A percentile compares a stretch with the other conserved stretches of the same genome.
These are phyloP conservation scores for Apiospora phragmitis DNA, from an alignment of 2,329 filamentous ascomycete species.

Conservation along the genomic window DNA sequence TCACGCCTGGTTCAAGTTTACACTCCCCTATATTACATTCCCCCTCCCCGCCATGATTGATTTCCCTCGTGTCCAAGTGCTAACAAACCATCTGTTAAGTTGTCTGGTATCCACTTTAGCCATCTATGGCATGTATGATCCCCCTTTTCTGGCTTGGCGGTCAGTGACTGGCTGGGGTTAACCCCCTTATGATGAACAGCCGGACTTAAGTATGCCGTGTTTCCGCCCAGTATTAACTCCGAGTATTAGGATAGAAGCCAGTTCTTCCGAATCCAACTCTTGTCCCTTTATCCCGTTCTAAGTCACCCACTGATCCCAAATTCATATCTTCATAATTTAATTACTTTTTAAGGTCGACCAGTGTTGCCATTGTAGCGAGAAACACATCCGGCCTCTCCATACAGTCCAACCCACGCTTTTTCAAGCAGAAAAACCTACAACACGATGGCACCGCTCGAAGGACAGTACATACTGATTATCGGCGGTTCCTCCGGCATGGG, in stretches of 20 bases:
- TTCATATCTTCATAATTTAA: too few relatives aligned
- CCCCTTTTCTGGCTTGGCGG: too few relatives aligned
- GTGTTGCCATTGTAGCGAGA: neutral
- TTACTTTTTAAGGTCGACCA: neutral
- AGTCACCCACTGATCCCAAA: neutral
- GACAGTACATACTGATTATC: slow-evolving; percentile 53
- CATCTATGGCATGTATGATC: too few relatives aligned
- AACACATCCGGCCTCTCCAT: neutral
- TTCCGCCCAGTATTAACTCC: neutral
- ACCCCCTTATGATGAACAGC: neutral
- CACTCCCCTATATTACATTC: too few relatives aligned
- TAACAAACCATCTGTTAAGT: too few relatives aligned
- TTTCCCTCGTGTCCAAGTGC: too few relatives aligned
- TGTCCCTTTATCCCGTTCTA: neutral
- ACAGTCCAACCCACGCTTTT: neutral
- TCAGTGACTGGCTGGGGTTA: neutral
- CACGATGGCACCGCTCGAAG: slow-evolving; percentile 25
- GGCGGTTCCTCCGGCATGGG: slow-evolving; percentile 67
- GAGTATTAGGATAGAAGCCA: neutral
- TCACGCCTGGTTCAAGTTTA: too few relatives aligned
- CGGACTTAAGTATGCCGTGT: neutral
- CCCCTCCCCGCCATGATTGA: too few relatives aligned
- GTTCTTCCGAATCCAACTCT: neutral
- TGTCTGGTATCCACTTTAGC: too few relatives aligned
- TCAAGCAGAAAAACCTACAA: too few relatives aligned